Base-by-base conservation (phyloP, 2,329 filamentous ascomycete genomes). In the Teratosphaeria viscida region DNA sequence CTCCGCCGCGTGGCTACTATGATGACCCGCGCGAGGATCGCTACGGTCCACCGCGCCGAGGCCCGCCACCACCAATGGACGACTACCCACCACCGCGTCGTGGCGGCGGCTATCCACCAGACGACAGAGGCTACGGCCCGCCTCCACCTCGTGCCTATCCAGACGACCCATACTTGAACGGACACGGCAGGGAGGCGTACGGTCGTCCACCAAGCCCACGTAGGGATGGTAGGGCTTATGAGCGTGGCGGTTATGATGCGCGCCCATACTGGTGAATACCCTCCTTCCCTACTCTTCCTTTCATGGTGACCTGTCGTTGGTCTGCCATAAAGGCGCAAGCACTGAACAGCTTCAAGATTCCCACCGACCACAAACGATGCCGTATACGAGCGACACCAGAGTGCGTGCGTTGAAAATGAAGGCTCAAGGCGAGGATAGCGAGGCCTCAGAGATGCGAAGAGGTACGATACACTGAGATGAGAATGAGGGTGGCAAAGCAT, bases 1-100 rank as follows among this genome's bases (percentile, higher is more conserved):
- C 90, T 69, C 81, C 82, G 54, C 88, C 88, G 60, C 87, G 90
- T 66, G 64, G 66, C 62, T 95, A 96, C 76, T 95, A 96, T 75
- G 89, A 92, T 64, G 85, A 88, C 67, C 84, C 87, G 56, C 91
- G 92, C 70, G 87, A 90, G 60, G 90, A 77, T 61, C 76, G 76
- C 61, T 77, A 77, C 63, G 77, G 89, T 59, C 67, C 65, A 27
- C 88, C 88, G 53, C 87, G 88, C 65, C 86, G 87, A 64, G 81
- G 82, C 64, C 80, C 79, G 26, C 86, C 88, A 53, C 80, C 88
- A 64, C 87, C 92, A 62, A 91, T 95, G 70, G 94, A 95, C 67
- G 79, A 79, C 69, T 84, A 85, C 58, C 84, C 85, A 64, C 83
- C 82, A 60, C 80, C 81, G 59, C 80, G 87, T 63, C 67, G 69